Evolutionary conservation across 139 green algal genomes (phyloP), one percentile per base, ranked within the genome.

Genomic region (Chlamydomonas eustigma): DNA sequence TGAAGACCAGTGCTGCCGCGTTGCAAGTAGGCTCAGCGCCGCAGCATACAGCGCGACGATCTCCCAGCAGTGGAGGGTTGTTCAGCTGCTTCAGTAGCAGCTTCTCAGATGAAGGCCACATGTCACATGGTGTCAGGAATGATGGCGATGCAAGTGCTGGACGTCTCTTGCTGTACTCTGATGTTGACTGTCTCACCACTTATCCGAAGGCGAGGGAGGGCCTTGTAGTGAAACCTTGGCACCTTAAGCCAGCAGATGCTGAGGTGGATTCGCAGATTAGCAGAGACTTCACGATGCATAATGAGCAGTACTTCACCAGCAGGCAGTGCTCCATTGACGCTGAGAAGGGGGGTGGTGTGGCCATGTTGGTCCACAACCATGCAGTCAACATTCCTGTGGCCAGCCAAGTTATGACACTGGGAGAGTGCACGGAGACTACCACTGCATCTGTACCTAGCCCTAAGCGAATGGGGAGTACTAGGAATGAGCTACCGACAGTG

Each of bases 31-130:
- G 44, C 44, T 18, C 18, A 18, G 44, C 44, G 12, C 58, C 5
- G 8, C 18, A 8, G 58, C 18, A 22, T 30, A 18, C 58, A 32
- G 5, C 8, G 58, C 58, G 33, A 8, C 5, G 24, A 32, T 24
- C 25, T 24, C 58, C 24, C 44, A 12, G 58, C 58, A 5, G n/a
- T 32, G 18, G 8, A 22, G 64, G 64, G 31, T 22, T 72, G 64
- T 72, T 72, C 31, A 22, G 22, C 4, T 72, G 64, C 32, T 72
- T 72, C 28, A 25, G n/a, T 58, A 18, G 44, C 44, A 58, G 44
- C 12, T 18, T 58, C n/a, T n/a, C n/a, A 58, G 44, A 18, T 18
- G 44, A 58, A 58, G 44, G 44, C 44, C 44, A 58, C 44, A 58
- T 18, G 12, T 18, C 44, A 28, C 18, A 28, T 28, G 12, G 44